Evolutionary conservation across 345 rosid genomes (phyloP).

Genomic region (Bruguiera parviflora): DNA sequence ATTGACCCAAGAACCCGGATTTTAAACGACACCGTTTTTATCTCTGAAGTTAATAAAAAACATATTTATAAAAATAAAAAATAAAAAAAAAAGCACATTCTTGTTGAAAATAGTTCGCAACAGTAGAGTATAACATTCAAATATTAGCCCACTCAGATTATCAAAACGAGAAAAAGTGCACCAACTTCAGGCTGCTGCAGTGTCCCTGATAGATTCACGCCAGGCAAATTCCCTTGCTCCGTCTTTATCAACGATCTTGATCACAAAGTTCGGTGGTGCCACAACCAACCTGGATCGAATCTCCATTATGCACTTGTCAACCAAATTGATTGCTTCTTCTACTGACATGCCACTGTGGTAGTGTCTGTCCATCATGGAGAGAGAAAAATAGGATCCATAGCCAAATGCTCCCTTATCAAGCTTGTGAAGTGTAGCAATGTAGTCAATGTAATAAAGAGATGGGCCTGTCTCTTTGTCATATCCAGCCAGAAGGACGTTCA

Average conservation of each 20-base stretch:
- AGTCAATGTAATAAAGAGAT: slow-evolving; percentile 82
- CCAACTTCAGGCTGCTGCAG: neutral
- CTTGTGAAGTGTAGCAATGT: slow-evolving; percentile 83
- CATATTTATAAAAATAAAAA: too few relatives aligned
- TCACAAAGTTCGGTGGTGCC: slow-evolving; percentile 82
- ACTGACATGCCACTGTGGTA: slow-evolving; percentile 74
- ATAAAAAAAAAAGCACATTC: too few relatives aligned
- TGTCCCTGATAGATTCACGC: slow-evolving; percentile 67
- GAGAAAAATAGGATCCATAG: slow-evolving; percentile 80
- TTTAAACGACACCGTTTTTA: too few relatives aligned
- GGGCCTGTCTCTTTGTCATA: slow-evolving; percentile 83
- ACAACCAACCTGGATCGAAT: slow-evolving; percentile 82
- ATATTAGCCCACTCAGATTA: too few relatives aligned
- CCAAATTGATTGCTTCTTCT: slow-evolving; percentile 70
- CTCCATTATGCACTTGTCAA: slow-evolving; percentile 77
- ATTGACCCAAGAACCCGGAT: too few relatives aligned
- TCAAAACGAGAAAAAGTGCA: too few relatives aligned
- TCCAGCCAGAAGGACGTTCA: slow-evolving; percentile 82
- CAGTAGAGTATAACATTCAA: too few relatives aligned
- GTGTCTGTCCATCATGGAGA: slow-evolving; percentile 84
- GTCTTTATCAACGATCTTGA: slow-evolving; percentile 81
- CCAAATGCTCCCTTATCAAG: slow-evolving; percentile 90
- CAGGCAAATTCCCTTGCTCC: slow-evolving; percentile 71
- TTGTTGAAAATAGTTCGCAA: too few relatives aligned
- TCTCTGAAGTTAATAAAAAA: too few relatives aligned